A percentile compares a stretch with the other conserved stretches of the same genome.
These are phyloP conservation scores for Paraurostyla sp. DNA, from an alignment of 73 alveolate species.

Conservation along the genomic window DNA sequence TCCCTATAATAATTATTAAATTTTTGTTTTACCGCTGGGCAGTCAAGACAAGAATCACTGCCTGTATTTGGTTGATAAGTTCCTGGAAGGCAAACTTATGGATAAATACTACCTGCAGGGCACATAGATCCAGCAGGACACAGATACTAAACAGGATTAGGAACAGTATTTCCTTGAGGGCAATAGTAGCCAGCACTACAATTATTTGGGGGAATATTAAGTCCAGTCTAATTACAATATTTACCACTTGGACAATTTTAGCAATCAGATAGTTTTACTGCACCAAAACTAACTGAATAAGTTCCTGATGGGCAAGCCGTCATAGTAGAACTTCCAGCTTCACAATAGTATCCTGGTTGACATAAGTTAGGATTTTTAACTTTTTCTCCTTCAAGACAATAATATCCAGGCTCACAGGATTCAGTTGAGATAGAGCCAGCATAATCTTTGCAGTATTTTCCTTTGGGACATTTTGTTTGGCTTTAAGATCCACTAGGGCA, in stretches of 20 bases:
- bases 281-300: slow-evolving; percentile 55
- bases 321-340: slow-evolving; percentile 56
- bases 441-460: slow-evolving; percentile 43
- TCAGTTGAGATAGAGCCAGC: slow-evolving; percentile 38
- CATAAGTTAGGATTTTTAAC: slow-evolving; percentile 49
- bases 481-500: slow-evolving; percentile 80
- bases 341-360: slow-evolving; percentile 77
- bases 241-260: slow-evolving; percentile 76
- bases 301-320: slow-evolving; percentile 74
- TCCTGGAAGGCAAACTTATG: slow-evolving; percentile 68
- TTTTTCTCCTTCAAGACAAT: slow-evolving; percentile 61
- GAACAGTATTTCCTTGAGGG: slow-evolving; percentile 56
- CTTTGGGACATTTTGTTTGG: neutral
- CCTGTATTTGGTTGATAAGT: slow-evolving; percentile 60
- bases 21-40: slow-evolving; percentile 57
- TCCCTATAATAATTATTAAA: neutral
- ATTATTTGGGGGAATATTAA: slow-evolving; percentile 20
- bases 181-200: slow-evolving; percentile 80
- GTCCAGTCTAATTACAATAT: slow-evolving; percentile 65
- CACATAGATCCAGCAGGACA: slow-evolving; percentile 77
- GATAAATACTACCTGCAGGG: slow-evolving; percentile 65
- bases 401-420: slow-evolving; percentile 73
- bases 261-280: slow-evolving; percentile 56
- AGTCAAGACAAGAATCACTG: slow-evolving; percentile 3
- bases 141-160: slow-evolving; percentile 54